Evolutionary conservation across 164 flowering plant genomes (phyloP).

Genomic region (Sextonia rubra): DNA sequence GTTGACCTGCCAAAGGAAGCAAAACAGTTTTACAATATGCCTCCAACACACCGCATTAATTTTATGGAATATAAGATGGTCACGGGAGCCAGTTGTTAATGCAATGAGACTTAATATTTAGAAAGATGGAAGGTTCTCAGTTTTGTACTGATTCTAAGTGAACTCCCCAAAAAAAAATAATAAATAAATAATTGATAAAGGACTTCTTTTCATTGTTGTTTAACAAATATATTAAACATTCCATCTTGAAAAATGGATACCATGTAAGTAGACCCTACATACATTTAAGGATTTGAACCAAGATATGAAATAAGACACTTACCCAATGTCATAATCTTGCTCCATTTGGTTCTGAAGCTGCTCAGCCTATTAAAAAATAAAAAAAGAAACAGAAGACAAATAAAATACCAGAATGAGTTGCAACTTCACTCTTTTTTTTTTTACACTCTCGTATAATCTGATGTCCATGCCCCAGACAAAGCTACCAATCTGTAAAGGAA

Average conservation of each 20-base stretch:
- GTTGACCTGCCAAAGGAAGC: constrained; percentile 44
- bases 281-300: not conserved
- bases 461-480: not conserved
- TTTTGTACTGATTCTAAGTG: too few species aligned
- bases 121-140: too few species aligned
- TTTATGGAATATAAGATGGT: not conserved
- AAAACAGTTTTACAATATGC: not conserved
- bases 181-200: too few species aligned
- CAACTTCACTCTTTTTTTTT: constrained; percentile 18
- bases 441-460: too few species aligned
- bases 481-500: not conserved
- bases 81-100: not conserved
- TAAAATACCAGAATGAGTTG: not conserved
- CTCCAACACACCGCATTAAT: not conserved
- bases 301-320: not conserved
- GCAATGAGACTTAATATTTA: not conserved
- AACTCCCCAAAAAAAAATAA: too few species aligned
- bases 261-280: not conserved
- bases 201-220: too few species aligned
- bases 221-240: too few species aligned
- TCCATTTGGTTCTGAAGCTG: constrained; percentile 43
- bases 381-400: not conserved
- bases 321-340: constrained; percentile 48
- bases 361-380: constrained; percentile 33
- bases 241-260: not conserved